Percentiles rank a stretch among this genome's conserved stretches.
Conservation (phyloP, 345 rosid genomes). For the Gossypium bickii region DNA sequence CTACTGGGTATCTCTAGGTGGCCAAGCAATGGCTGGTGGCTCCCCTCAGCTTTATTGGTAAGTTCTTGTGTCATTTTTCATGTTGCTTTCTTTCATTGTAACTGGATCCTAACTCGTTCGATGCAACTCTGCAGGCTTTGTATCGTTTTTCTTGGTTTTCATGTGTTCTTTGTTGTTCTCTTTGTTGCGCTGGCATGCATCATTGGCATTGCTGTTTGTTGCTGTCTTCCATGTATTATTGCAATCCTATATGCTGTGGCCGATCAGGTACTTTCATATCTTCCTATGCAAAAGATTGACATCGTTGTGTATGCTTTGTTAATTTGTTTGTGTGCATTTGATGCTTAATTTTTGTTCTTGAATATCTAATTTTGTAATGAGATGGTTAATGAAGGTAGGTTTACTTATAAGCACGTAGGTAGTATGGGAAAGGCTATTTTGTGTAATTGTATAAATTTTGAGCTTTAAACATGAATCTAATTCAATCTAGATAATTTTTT, state of each 20-base stretch:
- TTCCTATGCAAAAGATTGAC: background rate
- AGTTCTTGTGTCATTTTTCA: slow-evolving; percentile 17
- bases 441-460: background rate
- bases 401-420: background rate
- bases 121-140: slow-evolving; percentile 65
- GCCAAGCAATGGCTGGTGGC: slow-evolving; percentile 56
- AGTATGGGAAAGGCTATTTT: background rate
- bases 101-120: slow-evolving; percentile 19
- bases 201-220: slow-evolving; percentile 95
- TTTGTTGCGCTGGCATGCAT: slow-evolving; percentile 93
- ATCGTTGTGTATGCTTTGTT: background rate
- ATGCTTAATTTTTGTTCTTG: slow-evolving; percentile 2
- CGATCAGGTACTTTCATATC: slow-evolving; percentile 61
- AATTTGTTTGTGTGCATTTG: background rate
- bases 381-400: background rate
- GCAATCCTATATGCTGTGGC: slow-evolving; percentile 87
- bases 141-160: slow-evolving; percentile 83
- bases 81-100: background rate
- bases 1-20: slow-evolving; percentile 98
- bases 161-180: slow-evolving; percentile 89
- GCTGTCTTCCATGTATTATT: slow-evolving; percentile 96
- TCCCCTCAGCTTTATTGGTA: slow-evolving; percentile 92
- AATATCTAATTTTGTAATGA: background rate
- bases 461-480: background rate
- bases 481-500: background rate